Evolutionary conservation across 2,329 filamentous ascomycete species (phyloP), one percentile per base, ranked within the genome.

Genomic region (Daldinia sp.): DNA sequence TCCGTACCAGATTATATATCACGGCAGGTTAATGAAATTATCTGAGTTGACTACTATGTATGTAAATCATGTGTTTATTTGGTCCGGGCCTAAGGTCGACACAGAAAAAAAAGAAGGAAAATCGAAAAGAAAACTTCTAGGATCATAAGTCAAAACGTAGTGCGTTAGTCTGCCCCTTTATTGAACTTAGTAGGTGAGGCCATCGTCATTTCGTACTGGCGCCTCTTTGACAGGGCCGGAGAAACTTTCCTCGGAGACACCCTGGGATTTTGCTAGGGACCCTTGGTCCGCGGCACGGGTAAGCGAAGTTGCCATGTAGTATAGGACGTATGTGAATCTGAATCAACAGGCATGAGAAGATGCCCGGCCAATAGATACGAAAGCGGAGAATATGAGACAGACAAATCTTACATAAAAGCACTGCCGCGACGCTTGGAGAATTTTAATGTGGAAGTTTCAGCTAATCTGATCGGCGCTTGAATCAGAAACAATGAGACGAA

Each of bases 341-440:
- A 68, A 70, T 50, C 68, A 70, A 60, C 60, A 62, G 63, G 63
- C 62, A 65, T 66, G 26, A 15, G 15, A 41, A 53, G 28, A 50
- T 33, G 54, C 53, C 58, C 53, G 50, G 48, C 65, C 72, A 72
- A 65, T 69, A 20, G 55, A 37, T 60, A 54, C 18, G 57, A 53
- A 30, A 66, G 62, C 53, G 55, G 35, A n/a, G 26, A 63, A 72
- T 66, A 65, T 75, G 74, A 74, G 72, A 76, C 74, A 70, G 48
- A 50, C 50, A 33, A 73, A 74, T 74, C 54, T 74, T 63, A 58
- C 68, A 63, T 42, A 59, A 44, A 58, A 55, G 28, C 20, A 63
- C 57, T 55, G 60, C 48, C 28, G 44, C 23, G 20, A 35, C 39
- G 48, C 48, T 54, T 48, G 59, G 56, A 60, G 35, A 65, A 65